Base-by-base conservation (phyloP, 2,329 filamentous ascomycete genomes). In the Diaporthe amygdali region DNA sequence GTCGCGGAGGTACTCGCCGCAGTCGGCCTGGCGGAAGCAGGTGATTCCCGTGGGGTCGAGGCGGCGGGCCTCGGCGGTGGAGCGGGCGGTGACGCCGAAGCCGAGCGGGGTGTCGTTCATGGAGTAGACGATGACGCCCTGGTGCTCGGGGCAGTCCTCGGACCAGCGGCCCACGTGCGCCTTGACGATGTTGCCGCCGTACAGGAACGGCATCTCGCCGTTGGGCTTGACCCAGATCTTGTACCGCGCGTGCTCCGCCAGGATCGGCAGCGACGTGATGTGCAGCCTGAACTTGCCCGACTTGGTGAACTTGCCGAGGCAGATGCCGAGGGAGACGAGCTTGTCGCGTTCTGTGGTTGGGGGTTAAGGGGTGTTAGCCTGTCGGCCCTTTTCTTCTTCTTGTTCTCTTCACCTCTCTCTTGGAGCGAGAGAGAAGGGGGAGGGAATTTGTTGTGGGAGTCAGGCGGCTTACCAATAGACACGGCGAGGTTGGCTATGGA, bases 201-300 rank as follows among this genome's bases (percentile, higher is more conserved):
- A 99, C 56, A 99, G 84, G 81, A 97, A 98, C 1, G 96, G 96
- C 95, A 98, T 97, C 79, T 97, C 95, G 76, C 96, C 96, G 83
- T 98, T 98, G 72, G 92, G 89, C 84, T 97, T 97, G 76, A 99
- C 92, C 95, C 95, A 98, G 76, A 98, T 91, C 90, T 98, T 98
- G 85, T 97, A 97, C 72, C 96, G 88, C 54, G 96, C 96, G 81
- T 98, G 94, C 75, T 94, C 92, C 70, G 95, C 93, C 75, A 99
- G 92, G 74, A 98, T 90, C 74, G 95, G 93, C 71, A 99, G 79
- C 6, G 88, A 93, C 1, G 96, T 98, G 79, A 98, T 94, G 84
- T 98, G 95, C 69, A 99, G 87, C 67, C 96, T 88, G 85, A 99
- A 98, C 82, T 98, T 98, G 74, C 95, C 94, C 5, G 95, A 94